Percentiles rank a stretch among this genome's conserved stretches.
phyloP scores from a whole-genome alignment of 352 stramenopile genomes.

The Phytopythium sindhum region DNA sequence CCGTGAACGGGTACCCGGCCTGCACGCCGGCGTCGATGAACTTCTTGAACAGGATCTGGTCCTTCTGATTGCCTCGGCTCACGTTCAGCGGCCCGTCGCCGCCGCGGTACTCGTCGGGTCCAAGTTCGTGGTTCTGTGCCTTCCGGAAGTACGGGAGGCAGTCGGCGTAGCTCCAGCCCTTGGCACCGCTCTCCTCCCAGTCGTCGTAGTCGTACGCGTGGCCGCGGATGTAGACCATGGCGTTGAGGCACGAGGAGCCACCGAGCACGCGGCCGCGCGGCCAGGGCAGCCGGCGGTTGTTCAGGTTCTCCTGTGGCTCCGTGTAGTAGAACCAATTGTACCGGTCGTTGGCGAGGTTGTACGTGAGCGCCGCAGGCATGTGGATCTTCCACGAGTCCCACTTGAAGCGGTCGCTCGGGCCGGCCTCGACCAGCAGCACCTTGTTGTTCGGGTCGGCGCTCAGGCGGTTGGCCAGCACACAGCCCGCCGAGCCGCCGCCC shows the following conservation, averaged over 20 bases:
- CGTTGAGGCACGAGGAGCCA: slow-evolving; percentile 87
- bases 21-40: slow-evolving; percentile 87
- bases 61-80: slow-evolving; percentile 70
- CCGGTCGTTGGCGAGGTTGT: slow-evolving; percentile 76
- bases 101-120: slow-evolving; percentile 75
- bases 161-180: slow-evolving; percentile 85
- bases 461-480: slow-evolving; percentile 88
- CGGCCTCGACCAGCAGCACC: slow-evolving; percentile 91
- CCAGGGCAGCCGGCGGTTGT: slow-evolving; percentile 78
- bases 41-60: slow-evolving; percentile 85
- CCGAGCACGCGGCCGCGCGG: slow-evolving; percentile 86
- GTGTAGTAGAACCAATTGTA: slow-evolving; percentile 90
- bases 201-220: slow-evolving; percentile 88
- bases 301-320: slow-evolving; percentile 78
- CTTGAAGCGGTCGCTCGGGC: slow-evolving; percentile 70
- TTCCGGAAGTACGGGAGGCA: slow-evolving; percentile 89
- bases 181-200: slow-evolving; percentile 62
- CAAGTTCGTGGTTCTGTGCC: slow-evolving; percentile 75
- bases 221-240: slow-evolving; percentile 90
- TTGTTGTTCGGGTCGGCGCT: slow-evolving; percentile 76
- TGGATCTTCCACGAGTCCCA: slow-evolving; percentile 92
- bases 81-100: slow-evolving; percentile 80
- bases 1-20: slow-evolving; percentile 82
- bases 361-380: slow-evolving; percentile 86
- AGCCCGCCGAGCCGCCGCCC: slow-evolving; percentile 87